Evolutionary conservation across 805 yeast species (phyloP), one percentile per base, ranked within the genome.

Genomic region (Candida maris): DNA sequence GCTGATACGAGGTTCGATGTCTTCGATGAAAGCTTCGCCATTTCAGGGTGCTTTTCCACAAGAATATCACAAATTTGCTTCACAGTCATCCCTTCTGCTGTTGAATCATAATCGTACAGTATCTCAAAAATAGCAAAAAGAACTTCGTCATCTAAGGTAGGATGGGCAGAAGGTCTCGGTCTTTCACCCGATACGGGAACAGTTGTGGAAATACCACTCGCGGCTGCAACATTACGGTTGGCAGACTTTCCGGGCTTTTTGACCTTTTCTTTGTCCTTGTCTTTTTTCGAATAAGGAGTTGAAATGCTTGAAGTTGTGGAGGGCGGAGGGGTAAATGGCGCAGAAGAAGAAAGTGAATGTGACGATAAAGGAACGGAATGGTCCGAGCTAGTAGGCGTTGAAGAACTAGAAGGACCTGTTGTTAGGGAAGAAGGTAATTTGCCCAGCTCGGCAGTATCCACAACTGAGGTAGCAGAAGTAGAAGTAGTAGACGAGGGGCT

Each of bases 81-180:
- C 21, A 85, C 95, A n/a, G 95, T 85, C 88, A 85, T 82, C 46
- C 95, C 95, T 41, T 71, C 69, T 34, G 84, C 81, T 35, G 71
- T 73, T 1, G 80, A 62, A 54, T 85, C 95, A 44, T 72, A 67
- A 42, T 81, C 89, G 59, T 65, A 81, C 39, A 85, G 60, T 33
- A 84, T 83, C 39, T 76, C 71, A 53, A 85, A 83, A 37, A 85
- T 85, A 5, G 89, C 88, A 58, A 68, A 77, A 37, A 85, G 64
- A 13, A 85, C 93, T 45, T 79, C 82, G 59, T 81, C 88, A 48
- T 84, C 93, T 38, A 83, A 67, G 17, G 85, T 67, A 41, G 73
- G 65, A 46, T 78, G 79, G 45, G 78, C 78, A n/a, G 69, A 71
- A 3, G 95, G 95, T 46, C 65, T 65, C 31, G 89, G 88, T 45